Percentiles rank a stretch among this genome's conserved stretches.
These are phyloP conservation scores for Talaromyces funiculosus DNA, from an alignment of 2,329 filamentous ascomycete species.

Conservation along the genomic window DNA sequence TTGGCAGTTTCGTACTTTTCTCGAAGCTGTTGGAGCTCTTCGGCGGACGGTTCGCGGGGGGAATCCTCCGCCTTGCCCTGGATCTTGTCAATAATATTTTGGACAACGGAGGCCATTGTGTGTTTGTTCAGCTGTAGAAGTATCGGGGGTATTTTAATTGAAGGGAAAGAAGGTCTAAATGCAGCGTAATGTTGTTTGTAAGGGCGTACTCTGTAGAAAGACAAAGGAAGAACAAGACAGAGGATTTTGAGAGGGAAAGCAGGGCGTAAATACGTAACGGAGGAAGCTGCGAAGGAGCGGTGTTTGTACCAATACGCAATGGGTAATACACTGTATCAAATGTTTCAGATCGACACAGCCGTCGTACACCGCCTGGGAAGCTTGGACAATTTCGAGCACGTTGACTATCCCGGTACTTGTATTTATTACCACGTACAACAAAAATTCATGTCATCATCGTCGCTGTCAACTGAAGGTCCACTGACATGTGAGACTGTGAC, in stretches of 20 bases:
- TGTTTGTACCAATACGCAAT: neutral
- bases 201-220: neutral
- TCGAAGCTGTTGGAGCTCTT: slow-evolving; percentile 63
- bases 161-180: neutral
- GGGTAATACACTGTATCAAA: neutral
- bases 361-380: neutral
- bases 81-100: slow-evolving; percentile 46
- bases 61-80: slow-evolving; percentile 34
- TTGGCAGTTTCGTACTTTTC: slow-evolving; percentile 67
- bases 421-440: neutral
- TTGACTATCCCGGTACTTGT: neutral
- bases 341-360: slow-evolving; percentile 6
- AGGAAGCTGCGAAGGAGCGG: neutral
- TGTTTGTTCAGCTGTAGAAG: neutral
- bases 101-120: slow-evolving; percentile 37
- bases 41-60: slow-evolving; percentile 50
- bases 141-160: neutral
- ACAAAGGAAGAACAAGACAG: neutral
- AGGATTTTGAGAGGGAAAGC: neutral
- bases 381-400: neutral
- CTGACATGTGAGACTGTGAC: neutral
- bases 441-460: neutral
- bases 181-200: neutral
- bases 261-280: slow-evolving; percentile 1
- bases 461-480: no score